Percentiles rank a stretch among this genome's conserved stretches.
Conservation (phyloP, 2,329 filamentous ascomycete species). For the Claviceps purpurea region DNA sequence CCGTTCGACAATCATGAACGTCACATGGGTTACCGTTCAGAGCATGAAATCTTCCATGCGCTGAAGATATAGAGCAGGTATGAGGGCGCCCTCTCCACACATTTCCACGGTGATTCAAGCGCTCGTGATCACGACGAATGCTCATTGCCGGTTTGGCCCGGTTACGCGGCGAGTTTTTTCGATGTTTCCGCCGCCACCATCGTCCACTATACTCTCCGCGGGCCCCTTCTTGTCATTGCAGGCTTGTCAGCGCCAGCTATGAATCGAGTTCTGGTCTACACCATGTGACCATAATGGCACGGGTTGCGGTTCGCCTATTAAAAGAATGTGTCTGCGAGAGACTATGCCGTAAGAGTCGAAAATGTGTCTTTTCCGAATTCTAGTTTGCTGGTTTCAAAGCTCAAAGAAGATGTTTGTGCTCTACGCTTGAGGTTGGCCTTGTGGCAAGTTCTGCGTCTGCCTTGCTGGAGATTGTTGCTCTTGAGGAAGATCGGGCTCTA, state of each 20-base stretch:
- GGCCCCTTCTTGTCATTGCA: background rate
- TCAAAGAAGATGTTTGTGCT: conserved; percentile 26
- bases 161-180: too few species aligned
- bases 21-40: too few species aligned
- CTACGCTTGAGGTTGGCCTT: conserved; percentile 31
- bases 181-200: background rate
- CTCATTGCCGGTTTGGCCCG: too few species aligned
- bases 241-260: conserved; percentile 33
- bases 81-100: too few species aligned
- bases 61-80: too few species aligned
- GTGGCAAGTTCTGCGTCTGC: conserved; percentile 30
- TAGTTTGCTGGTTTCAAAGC: conserved; percentile 28
- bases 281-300: conserved; percentile 30
- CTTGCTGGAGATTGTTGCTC: conserved; percentile 28
- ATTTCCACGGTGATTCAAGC: too few species aligned
- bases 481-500: conserved; percentile 28
- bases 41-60: too few species aligned
- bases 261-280: conserved; percentile 36
- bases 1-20: too few species aligned
- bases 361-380: conserved; percentile 37
- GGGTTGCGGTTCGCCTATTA: conserved; percentile 25
- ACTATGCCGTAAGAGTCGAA: conserved; percentile 29
- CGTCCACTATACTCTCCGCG: background rate
- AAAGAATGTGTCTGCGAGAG: conserved; percentile 34
- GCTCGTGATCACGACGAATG: too few species aligned